Conservation (phyloP, 768 basidiomycete species). For the Mycena filopes region DNA sequence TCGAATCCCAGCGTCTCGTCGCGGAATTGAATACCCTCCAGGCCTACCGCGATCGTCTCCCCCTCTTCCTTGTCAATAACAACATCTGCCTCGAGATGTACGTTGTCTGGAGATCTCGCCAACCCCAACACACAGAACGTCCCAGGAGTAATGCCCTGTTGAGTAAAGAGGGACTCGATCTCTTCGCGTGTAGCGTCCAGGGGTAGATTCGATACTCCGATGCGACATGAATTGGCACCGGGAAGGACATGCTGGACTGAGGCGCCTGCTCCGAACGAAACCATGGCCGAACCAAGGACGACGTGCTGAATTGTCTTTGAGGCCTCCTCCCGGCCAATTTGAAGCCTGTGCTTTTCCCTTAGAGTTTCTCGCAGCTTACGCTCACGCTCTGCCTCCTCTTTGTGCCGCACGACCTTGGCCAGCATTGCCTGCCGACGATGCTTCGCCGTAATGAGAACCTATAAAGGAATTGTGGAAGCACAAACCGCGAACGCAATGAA, state of each 20-base stretch:
- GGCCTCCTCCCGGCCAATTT: not conserved
- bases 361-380: not conserved
- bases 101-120: constrained; percentile 6
- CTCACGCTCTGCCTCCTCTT: not conserved
- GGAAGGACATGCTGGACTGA: constrained; percentile 3
- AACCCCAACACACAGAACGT: constrained; percentile 1
- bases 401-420: not conserved
- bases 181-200: constrained; percentile 4
- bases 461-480: not conserved
- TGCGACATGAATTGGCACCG: not conserved
- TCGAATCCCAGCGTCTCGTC: not conserved
- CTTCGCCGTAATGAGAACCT: not conserved
- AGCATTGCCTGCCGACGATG: constrained; percentile 5
- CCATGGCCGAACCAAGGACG: constrained; percentile 1
- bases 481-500: not conserved
- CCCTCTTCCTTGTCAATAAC: constrained; percentile 1
- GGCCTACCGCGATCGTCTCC: not conserved
- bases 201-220: not conserved
- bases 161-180: not conserved
- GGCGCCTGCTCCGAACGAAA: not conserved
- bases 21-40: constrained; percentile 1
- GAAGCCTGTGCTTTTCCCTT: not conserved
- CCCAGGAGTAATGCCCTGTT: not conserved
- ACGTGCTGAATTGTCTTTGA: constrained; percentile 8
- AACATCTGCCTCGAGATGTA: constrained; percentile 7